Percentiles rank a stretch among this genome's conserved stretches.
Evolutionary conservation across 2,329 filamentous ascomycete genomes (phyloP).

Genomic region (Fusarium scirpi): DNA sequence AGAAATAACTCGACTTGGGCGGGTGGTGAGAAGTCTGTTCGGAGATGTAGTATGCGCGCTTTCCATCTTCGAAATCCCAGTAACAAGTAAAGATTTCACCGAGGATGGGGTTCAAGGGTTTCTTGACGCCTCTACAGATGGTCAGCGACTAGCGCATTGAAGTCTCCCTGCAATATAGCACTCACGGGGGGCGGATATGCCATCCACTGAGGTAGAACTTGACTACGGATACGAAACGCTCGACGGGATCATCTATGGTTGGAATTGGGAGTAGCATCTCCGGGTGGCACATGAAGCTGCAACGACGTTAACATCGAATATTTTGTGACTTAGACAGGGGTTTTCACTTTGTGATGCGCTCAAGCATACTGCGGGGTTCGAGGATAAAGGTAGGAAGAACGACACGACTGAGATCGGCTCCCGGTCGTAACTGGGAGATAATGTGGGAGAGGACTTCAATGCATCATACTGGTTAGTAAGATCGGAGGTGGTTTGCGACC

Average conservation of each 20-base stretch:
- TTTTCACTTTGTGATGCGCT: conserved; percentile 93
- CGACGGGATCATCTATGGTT: conserved; percentile 85
- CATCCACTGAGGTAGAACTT: conserved; percentile 99
- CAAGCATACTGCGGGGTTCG: conserved; percentile 96
- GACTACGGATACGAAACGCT: conserved; percentile 93
- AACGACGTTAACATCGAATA: conserved; percentile 19
- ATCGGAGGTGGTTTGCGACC: conserved; percentile 11
- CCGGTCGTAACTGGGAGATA: conserved; percentile 95
- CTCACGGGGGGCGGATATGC: conserved; percentile 97
- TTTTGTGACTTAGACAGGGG: conserved; percentile 11
- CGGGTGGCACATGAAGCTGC: conserved; percentile 98
- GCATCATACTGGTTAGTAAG: conserved; percentile 31
- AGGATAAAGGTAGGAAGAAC: conserved; percentile 97
- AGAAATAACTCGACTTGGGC: conserved; percentile 99
- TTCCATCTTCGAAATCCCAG: conserved; percentile 90
- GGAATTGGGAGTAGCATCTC: conserved; percentile 93
- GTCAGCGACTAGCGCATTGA: conserved; percentile 41
- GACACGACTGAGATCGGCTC: conserved; percentile 93
- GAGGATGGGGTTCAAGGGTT: conserved; percentile 95
- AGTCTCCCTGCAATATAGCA: conserved; percentile 37
- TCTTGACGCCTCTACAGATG: conserved; percentile 85
- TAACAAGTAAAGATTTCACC: conserved; percentile 96
- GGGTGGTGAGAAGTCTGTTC: conserved; percentile 99
- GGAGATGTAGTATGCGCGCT: conserved; percentile 92
- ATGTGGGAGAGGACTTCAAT: conserved; percentile 89